These are phyloP conservation scores for Daldinia sp. DNA, from an alignment of 2,329 filamentous ascomycete genomes.

Conservation along the genomic window DNA sequence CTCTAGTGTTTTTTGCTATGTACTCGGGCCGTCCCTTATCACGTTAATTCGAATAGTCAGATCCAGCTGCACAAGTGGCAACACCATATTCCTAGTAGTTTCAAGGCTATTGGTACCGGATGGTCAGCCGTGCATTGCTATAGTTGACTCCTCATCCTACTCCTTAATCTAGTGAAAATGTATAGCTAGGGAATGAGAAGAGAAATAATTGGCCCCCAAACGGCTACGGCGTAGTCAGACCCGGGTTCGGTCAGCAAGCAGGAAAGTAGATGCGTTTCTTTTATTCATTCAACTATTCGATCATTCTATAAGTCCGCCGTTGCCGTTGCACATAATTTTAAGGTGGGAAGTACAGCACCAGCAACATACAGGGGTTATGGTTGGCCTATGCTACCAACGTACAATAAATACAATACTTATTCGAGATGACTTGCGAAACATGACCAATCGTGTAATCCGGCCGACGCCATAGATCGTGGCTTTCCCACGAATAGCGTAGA, in stretches of 20 bases:
- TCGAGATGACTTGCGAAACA: slow-evolving; percentile 27
- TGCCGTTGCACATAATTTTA: slow-evolving; percentile 10
- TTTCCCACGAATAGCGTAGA: slow-evolving; percentile 15
- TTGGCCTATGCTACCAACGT: slow-evolving; percentile 15
- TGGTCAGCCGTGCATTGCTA: slow-evolving; percentile 34
- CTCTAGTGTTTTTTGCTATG: slow-evolving; percentile 14
- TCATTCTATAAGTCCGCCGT: slow-evolving; percentile 23
- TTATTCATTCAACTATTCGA: slow-evolving; percentile 1
- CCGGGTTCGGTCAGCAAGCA: slow-evolving; percentile 17
- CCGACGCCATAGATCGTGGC: slow-evolving; percentile 31
- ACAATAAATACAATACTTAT: no score
- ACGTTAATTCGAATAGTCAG: slow-evolving; percentile 33
- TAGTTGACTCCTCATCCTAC: slow-evolving; percentile 21
- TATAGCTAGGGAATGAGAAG: neutral
- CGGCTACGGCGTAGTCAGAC: slow-evolving; percentile 26
- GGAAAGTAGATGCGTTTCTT: neutral
- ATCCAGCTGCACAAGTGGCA: slow-evolving; percentile 32
- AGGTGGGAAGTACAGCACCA: slow-evolving; percentile 31
- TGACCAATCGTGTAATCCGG: slow-evolving; percentile 24
- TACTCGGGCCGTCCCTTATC: slow-evolving; percentile 38
- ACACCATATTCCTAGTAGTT: slow-evolving; percentile 28
- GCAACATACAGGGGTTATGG: slow-evolving; percentile 21
- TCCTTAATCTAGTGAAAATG: slow-evolving; percentile 12
- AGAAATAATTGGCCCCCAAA: slow-evolving; percentile 20
- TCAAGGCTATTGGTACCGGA: slow-evolving; percentile 19